Percentiles rank a stretch among this genome's conserved stretches.
Evolutionary conservation across 768 basidiomycete genomes (phyloP).

Genomic region (Candolleomyces aberdarensis): DNA sequence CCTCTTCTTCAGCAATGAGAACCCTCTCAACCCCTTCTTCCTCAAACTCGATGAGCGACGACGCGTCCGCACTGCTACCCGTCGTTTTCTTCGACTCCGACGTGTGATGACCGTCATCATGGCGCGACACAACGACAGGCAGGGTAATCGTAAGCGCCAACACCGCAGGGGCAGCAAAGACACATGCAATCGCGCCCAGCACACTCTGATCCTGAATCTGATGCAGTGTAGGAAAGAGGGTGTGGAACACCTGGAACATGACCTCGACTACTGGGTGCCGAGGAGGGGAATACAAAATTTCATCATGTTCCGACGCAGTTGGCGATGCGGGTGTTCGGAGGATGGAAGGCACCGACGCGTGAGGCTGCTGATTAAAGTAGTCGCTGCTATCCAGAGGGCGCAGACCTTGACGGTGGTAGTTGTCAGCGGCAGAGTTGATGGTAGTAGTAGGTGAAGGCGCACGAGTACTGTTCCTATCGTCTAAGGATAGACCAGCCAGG

Average conservation of each 20-base stretch:
- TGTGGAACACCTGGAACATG: constrained; percentile 46
- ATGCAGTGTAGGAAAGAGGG: constrained; percentile 84
- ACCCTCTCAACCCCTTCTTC: constrained; percentile 70
- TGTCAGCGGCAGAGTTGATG: constrained; percentile 18
- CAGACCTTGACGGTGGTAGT: constrained; percentile 21
- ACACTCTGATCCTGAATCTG: constrained; percentile 68
- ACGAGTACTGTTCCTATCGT: constrained; percentile 2
- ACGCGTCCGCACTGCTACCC: constrained; percentile 33
- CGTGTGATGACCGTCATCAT: constrained; percentile 28
- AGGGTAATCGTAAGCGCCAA: constrained; percentile 83
- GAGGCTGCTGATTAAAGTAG: constrained; percentile 11
- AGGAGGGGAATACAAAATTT: constrained; percentile 38
- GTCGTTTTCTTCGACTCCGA: constrained; percentile 25
- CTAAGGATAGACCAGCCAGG: background rate
- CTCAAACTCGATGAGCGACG: constrained; percentile 64
- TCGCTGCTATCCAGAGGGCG: constrained; percentile 12
- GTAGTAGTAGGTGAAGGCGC: constrained; percentile 10
- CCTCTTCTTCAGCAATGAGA: constrained; percentile 71
- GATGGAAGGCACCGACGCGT: constrained; percentile 49
- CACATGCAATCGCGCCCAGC: constrained; percentile 64
- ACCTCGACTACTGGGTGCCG: constrained; percentile 37
- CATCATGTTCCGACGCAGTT: constrained; percentile 35
- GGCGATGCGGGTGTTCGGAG: constrained; percentile 55
- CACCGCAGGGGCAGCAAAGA: constrained; percentile 87
- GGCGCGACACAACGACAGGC: constrained; percentile 79